A percentile compares a stretch with the other conserved stretches of the same genome.
phyloP scores from a whole-genome alignment of 495 filamentous ascomycete genomes.

The Copromyces sp. region DNA sequence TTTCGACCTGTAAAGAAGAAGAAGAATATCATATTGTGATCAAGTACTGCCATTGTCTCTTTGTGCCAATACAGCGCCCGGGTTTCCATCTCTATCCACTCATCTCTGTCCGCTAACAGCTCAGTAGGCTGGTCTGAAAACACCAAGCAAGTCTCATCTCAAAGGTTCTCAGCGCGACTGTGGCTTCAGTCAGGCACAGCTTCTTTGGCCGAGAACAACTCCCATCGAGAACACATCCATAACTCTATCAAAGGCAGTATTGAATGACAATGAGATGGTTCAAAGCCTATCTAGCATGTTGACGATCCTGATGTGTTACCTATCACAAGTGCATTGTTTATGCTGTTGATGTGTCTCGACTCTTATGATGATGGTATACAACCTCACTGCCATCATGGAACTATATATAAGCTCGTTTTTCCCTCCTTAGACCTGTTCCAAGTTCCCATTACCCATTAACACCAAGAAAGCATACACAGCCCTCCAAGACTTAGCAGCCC shows the following conservation, averaged over 20 bases:
- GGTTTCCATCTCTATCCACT: neutral
- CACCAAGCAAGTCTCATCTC: neutral
- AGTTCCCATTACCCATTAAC: neutral
- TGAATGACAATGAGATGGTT: neutral
- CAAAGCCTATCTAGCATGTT: neutral
- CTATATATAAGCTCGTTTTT: neutral
- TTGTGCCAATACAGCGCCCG: neutral
- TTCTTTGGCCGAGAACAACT: neutral
- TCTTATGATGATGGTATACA: neutral
- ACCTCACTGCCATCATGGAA: neutral
- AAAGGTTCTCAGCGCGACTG: neutral
- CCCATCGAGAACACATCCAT: neutral
- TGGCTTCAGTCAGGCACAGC: neutral
- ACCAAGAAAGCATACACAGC: neutral
- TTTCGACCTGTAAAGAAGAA: neutral
- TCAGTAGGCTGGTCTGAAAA: neutral
- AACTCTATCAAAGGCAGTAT: neutral
- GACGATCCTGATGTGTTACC: neutral
- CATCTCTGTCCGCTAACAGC: neutral
- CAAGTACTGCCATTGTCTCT: neutral
- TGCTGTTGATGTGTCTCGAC: neutral
- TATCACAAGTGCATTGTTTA: neutral
- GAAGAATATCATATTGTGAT: neutral
- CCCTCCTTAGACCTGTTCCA: too few species aligned
- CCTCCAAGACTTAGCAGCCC: neutral